Base-by-base conservation (phyloP, 1,139 yeast species). In the Yarrowia galli region DNA sequence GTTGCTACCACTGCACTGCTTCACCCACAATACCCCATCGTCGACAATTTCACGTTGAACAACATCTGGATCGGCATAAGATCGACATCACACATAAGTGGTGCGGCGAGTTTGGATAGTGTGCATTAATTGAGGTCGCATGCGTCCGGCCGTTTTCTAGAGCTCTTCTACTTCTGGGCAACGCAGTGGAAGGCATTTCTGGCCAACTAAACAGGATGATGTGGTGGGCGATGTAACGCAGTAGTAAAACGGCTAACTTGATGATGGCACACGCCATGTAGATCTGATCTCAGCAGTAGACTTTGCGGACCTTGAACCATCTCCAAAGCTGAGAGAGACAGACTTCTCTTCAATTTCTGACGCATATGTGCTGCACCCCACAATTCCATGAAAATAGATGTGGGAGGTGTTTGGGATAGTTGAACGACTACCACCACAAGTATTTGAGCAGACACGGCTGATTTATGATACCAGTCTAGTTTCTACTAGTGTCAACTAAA, bases 51-150 rank as follows among this genome's bases (percentile, higher is more conserved):
- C 28, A 43, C 48, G 48, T 20, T 20, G 25, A 12, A 43, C 15
- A 43, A 20, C 48, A 20, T 43, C 48, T 43, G 48, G 48, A 43
- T 43, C 48, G 48, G 22, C 48, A 22, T 9, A 42, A 13, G 48
- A 43, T 43, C 48, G 25, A 13, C 48, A 43, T 5, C 16, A 23
- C 28, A 43, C 48, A 43, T 12, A 43, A 25, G n/a, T 12, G 13
- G 48, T 43, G 48, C 48, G 48, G 48, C 48, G 48, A 22, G n/a
- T 18, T 13, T 3, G 9, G 16, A 22, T 20, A 22, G 48, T 20
- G 25, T 36, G 40, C 48, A 43, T 43, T 43, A 43, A 43, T 43
- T 43, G 48, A 20, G 48, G 23, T 42, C 45, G 23, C 22, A 42
- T 42, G 23, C 45, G 9, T 15, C 8, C 4, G 4, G n/a, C 46